Conservation (phyloP, 176 grass and related monocot species). For the Oryza longistaminata region DNA sequence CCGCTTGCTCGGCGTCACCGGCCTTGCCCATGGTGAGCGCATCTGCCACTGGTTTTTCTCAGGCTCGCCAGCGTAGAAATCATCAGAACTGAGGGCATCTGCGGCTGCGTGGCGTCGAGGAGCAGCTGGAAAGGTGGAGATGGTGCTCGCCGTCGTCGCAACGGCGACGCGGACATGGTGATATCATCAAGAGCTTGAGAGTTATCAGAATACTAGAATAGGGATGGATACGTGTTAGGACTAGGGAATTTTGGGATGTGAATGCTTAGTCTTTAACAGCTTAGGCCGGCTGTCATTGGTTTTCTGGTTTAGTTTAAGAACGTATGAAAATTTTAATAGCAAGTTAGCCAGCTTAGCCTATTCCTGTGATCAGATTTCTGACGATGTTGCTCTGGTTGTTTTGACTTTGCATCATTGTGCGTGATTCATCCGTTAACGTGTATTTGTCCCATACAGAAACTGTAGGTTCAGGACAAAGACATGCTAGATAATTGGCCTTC, state of each 20-base stretch:
- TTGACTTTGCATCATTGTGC: conserved; percentile 1
- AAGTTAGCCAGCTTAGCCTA: not conserved
- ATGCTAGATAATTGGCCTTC: not conserved
- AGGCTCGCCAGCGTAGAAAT: not conserved
- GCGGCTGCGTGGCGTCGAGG: conserved; percentile 47
- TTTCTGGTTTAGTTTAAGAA: conserved; percentile 27
- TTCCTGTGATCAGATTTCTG: not conserved
- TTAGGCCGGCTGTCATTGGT: conserved; percentile 33
- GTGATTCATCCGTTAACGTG: not conserved
- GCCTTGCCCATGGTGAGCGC: conserved; percentile 54
- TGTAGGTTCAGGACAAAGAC: not conserved
- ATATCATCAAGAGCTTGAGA: not conserved
- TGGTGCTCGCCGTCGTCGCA: conserved; percentile 40
- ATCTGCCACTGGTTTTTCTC: conserved; percentile 34
- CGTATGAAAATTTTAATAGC: not conserved
- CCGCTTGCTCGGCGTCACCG: conserved; percentile 33
- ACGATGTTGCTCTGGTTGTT: conserved; percentile 22
- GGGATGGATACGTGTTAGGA: not conserved
- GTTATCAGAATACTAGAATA: not conserved
- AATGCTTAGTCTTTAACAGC: conserved; percentile 1
- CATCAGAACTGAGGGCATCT: not conserved
- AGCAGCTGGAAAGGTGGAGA: conserved; percentile 23
- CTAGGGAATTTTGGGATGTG: not conserved
- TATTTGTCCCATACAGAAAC: not conserved
- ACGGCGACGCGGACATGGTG: conserved; percentile 29